A percentile compares a stretch with the other conserved stretches of the same genome.
Conservation (phyloP, 163 green algal species). For the Scenedesmus sp. region DNA sequence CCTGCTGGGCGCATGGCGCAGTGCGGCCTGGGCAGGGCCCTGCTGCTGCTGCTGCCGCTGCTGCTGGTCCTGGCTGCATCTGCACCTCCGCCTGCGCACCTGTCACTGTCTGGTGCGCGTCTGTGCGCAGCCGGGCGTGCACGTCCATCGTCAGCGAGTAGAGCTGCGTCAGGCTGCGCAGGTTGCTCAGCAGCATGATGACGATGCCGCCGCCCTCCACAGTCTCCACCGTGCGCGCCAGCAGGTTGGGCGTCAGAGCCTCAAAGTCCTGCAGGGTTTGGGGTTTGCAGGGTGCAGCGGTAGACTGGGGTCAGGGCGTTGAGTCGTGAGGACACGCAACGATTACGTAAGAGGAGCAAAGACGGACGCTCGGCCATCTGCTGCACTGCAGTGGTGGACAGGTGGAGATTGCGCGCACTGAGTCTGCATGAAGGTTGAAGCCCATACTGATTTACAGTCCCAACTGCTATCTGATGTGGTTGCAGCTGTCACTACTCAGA, state of each 20-base stretch:
- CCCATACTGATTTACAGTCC: too few species aligned
- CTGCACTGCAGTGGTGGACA: too few species aligned
- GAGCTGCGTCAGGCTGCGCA: constrained; percentile 92
- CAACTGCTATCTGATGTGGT: too few species aligned
- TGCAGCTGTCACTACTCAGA: too few species aligned
- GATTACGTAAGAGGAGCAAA: too few species aligned
- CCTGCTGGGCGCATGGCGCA: background rate
- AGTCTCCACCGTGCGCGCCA: constrained; percentile 97
- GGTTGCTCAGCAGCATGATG: constrained; percentile 91
- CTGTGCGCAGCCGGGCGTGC: constrained; percentile 92
- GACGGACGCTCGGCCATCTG: too few species aligned
- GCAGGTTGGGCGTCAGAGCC: constrained; percentile 96
- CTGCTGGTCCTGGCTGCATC: background rate
- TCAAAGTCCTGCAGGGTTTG: constrained; percentile 93
- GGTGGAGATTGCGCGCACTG: too few species aligned
- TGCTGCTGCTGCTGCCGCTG: background rate
- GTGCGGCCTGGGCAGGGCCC: background rate
- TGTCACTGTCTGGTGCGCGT: constrained; percentile 89
- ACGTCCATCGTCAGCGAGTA: constrained; percentile 98
- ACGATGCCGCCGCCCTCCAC: constrained; percentile 97
- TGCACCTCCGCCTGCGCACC: constrained; percentile 35
- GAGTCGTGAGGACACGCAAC: too few species aligned
- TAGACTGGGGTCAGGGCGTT: too few species aligned
- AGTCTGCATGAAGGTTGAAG: too few species aligned
- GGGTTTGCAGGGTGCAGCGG: background rate